Evolutionary conservation across 768 basidiomycete species (phyloP).

Genomic region (Chalciporus chontae): DNA sequence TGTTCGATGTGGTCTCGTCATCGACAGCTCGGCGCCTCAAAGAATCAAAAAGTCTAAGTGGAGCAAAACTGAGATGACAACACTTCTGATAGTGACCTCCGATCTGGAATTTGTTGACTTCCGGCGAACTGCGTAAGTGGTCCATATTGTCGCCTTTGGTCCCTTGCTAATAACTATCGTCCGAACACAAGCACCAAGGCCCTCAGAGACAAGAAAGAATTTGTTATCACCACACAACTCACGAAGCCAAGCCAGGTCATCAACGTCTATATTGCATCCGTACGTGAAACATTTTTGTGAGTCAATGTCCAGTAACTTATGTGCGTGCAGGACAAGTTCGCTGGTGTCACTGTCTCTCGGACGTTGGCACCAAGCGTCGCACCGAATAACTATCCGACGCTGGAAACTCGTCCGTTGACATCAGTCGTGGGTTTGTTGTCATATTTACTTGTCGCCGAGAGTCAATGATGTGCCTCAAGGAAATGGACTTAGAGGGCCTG

Average conservation of each 20-base stretch:
- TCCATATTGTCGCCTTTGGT: background rate
- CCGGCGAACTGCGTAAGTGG: conserved; percentile 65
- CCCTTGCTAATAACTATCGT: conserved; percentile 3
- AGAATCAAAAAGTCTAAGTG: conserved; percentile 44
- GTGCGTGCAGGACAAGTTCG: conserved; percentile 60
- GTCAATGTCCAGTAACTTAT: conserved; percentile 12
- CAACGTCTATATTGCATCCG: conserved; percentile 57
- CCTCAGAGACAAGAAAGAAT: conserved; percentile 55
- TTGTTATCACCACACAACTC: conserved; percentile 56
- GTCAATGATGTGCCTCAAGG: conserved; percentile 38
- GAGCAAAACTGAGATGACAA: conserved; percentile 56
- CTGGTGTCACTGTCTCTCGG: conserved; percentile 55
- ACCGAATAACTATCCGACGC: conserved; percentile 57
- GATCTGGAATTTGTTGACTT: conserved; percentile 76
- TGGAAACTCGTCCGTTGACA: conserved; percentile 67
- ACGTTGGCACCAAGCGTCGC: conserved; percentile 57
- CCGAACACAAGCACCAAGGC: conserved; percentile 56
- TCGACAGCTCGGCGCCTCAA: conserved; percentile 32
- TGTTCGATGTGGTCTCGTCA: conserved; percentile 53
- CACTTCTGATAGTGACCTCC: conserved; percentile 71
- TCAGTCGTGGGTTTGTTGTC: conserved; percentile 41
- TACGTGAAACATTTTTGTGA: conserved; percentile 27
- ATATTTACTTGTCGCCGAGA: background rate
- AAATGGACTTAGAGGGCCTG: conserved; percentile 60
- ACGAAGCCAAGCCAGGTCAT: conserved; percentile 75